Conservation (phyloP, 805 yeast genomes). For the Komagataella pseudopastoris region DNA sequence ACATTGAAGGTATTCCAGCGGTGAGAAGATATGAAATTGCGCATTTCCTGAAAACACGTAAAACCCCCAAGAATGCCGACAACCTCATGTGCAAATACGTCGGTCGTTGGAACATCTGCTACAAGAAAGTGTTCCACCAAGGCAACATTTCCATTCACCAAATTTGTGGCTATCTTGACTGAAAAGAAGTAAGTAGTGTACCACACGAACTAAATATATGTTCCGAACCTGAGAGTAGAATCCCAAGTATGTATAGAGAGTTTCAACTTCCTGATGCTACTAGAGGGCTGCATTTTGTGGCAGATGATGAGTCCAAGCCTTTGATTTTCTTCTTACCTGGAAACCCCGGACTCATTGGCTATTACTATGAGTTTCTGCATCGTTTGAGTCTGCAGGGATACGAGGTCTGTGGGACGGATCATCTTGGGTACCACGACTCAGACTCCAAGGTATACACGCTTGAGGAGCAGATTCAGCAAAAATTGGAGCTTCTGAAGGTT, state of each 20-base stretch:
- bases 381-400: not conserved
- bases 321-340: constrained; percentile 58
- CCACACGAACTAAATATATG: not conserved
- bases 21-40: constrained; percentile 4
- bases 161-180: not conserved
- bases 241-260: not conserved
- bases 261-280: not conserved
- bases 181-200: not conserved
- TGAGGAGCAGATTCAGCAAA: constrained; percentile 46
- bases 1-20: constrained; percentile 11
- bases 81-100: constrained; percentile 1
- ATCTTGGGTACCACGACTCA: not conserved
- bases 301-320: constrained; percentile 9
- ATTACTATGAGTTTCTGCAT: constrained; percentile 41
- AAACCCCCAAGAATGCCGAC: not conserved
- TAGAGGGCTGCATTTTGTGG: not conserved
- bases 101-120: constrained; percentile 13
- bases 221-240: not conserved
- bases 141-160: not conserved
- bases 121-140: constrained; percentile 1
- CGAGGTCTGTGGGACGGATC: not conserved
- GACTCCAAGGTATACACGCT: constrained; percentile 20
- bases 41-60: not conserved
- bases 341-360: constrained; percentile 62
- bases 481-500: constrained; percentile 31